phyloP scores from a whole-genome alignment of 2,329 filamentous ascomycete species.

The Aspergillus felis region DNA sequence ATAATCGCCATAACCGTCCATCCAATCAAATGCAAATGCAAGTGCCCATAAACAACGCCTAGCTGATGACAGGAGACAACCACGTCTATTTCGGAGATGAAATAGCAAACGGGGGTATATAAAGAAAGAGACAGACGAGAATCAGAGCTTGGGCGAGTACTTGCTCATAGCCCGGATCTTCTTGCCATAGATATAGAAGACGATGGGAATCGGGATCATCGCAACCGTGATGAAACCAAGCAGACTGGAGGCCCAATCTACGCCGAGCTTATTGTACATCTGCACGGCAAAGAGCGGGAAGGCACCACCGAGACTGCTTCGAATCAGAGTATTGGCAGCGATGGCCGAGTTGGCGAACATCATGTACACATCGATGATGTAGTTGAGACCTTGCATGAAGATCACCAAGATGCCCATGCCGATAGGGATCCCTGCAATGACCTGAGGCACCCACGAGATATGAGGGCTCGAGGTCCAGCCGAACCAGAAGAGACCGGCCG shows the following conservation, averaged over 20 bases:
- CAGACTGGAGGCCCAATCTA: constrained; percentile 35
- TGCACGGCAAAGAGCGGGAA: constrained; percentile 28
- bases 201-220: constrained; percentile 44
- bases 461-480: constrained; percentile 43
- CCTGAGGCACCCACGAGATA: constrained; percentile 44
- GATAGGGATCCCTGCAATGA: constrained; percentile 40
- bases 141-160: constrained; percentile 30
- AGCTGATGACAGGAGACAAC: not conserved
- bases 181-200: constrained; percentile 46
- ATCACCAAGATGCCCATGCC: constrained; percentile 41
- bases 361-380: constrained; percentile 39
- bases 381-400: constrained; percentile 40
- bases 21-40: not conserved
- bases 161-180: constrained; percentile 43
- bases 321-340: constrained; percentile 33
- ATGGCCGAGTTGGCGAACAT: constrained; percentile 38
- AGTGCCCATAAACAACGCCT: not conserved
- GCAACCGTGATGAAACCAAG: constrained; percentile 35
- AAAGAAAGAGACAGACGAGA: not conserved
- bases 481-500: constrained; percentile 47
- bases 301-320: constrained; percentile 30
- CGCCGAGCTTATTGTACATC: constrained; percentile 35
- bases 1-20: not conserved
- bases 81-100: not conserved
- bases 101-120: not conserved